phyloP scores from a whole-genome alignment of 1,284 basidiomycete genomes.

The Naganishia cerealis region DNA sequence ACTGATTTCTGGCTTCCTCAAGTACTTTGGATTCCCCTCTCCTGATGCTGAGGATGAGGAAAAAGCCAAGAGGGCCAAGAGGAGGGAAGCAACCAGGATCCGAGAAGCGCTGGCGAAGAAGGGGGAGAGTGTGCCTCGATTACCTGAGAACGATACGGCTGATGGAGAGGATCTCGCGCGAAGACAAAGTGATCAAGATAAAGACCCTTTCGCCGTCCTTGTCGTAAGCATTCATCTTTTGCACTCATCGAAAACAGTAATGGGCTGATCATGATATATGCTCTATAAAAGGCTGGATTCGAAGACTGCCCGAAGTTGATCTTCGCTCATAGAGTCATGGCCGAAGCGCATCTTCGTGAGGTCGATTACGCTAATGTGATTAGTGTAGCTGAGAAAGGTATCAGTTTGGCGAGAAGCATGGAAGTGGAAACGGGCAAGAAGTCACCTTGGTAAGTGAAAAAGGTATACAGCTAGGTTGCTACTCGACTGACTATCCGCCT shows the following conservation, averaged over 20 bases:
- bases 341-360: constrained; percentile 71
- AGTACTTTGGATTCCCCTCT: constrained; percentile 61
- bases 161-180: constrained; percentile 39
- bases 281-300: constrained; percentile 62
- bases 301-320: constrained; percentile 63
- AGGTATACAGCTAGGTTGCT: constrained; percentile 59
- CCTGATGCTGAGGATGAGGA: constrained; percentile 42
- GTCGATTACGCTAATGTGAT: constrained; percentile 75
- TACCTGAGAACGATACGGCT: background rate
- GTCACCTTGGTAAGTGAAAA: constrained; percentile 54
- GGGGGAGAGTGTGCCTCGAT: constrained; percentile 44
- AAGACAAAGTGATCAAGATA: constrained; percentile 31
- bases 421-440: constrained; percentile 65
- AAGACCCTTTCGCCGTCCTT: constrained; percentile 48
- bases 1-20: constrained; percentile 69
- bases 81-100: constrained; percentile 41
- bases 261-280: background rate
- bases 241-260: background rate
- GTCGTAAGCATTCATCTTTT: constrained; percentile 55
- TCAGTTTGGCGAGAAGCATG: constrained; percentile 62
- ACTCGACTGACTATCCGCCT: constrained; percentile 56
- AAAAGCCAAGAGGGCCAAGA: constrained; percentile 36
- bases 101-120: constrained; percentile 49
- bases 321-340: constrained; percentile 69
- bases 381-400: constrained; percentile 67